A percentile compares a stretch with the other conserved stretches of the same genome.
phyloP scores from a whole-genome alignment of 257 asterid species.

The Parsonsia alboflavescens region DNA sequence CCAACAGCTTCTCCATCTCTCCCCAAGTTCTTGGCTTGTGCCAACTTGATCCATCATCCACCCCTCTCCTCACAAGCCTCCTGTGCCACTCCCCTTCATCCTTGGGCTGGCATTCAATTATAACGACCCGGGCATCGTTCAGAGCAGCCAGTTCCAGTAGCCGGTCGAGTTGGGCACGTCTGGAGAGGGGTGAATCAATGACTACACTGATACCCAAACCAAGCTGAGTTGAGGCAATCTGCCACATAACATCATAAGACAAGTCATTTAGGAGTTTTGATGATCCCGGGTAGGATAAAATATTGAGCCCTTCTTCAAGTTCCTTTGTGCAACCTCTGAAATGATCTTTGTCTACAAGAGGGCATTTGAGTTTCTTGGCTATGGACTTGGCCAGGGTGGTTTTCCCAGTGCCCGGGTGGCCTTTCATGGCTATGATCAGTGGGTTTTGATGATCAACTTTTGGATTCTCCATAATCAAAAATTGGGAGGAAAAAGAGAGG shows the following conservation, averaged over 20 bases:
- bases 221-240: conserved; percentile 46
- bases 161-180: conserved; percentile 41
- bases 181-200: conserved; percentile 66
- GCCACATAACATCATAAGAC: conserved; percentile 65
- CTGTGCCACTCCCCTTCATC: conserved; percentile 60
- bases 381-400: conserved; percentile 54
- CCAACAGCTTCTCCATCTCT: conserved; percentile 62
- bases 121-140: conserved; percentile 28
- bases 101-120: conserved; percentile 60
- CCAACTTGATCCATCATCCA: conserved; percentile 39
- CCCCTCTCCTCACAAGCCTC: conserved; percentile 54
- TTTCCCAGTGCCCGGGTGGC: conserved; percentile 88
- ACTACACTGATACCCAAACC: conserved; percentile 48
- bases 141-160: conserved; percentile 30
- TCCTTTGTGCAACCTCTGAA: conserved; percentile 48
- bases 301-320: conserved; percentile 33
- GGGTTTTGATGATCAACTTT: conserved; percentile 21
- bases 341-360: conserved; percentile 69
- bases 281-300: conserved; percentile 24
- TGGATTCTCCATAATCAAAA: conserved; percentile 18
- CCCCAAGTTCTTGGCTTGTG: conserved; percentile 65
- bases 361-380: conserved; percentile 50
- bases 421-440: conserved; percentile 68
- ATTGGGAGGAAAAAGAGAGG: neutral
- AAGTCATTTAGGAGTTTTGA: conserved; percentile 52